Base-by-base conservation (phyloP, 805 yeast species). In the Teunomyces kruisii region DNA sequence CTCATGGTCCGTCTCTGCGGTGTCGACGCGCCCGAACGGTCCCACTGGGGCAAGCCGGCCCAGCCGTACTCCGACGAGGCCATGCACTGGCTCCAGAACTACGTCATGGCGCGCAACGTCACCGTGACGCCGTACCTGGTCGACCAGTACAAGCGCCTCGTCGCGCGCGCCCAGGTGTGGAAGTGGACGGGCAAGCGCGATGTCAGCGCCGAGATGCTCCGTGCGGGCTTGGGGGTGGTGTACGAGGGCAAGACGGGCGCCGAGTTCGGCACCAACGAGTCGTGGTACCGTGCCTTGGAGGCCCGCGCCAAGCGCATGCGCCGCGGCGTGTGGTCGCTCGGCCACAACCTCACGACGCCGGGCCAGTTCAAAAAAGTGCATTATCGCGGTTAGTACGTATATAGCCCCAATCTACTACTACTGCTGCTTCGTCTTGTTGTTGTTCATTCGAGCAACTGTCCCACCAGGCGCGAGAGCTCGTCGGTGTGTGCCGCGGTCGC, bases 1-100 rank as follows among this genome's bases (percentile, higher is more conserved):
- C 69, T 94, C 30, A 83, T 85, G 63, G 79, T 94, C 4, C 74
- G 99, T 39, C 68, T 94, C 15, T 86, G 94, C 64, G 99, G 97
- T 0, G 84, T 92, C 12, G 99, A 94, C 73, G 99, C 99, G 0
- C 99, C 99, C 1, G 99, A 94, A 59, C 72, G 95, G 35, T 79
- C 96, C 1, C 97, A 94, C 69, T 94, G 88, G 64, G 99, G 99
- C 1, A 86, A 86, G 48, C 90, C 95, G 0, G 86, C 96, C 0
- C 99, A 94, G 61, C 92, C 94, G 0, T 86, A 66, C 59, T 81
- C 94, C 29, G 88, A 83, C 32, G 97, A 94, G 53, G 94, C 97
- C 0, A 64, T 91, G 45, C 58, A 57, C 4, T 94, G 97, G 97
- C 69, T 94, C 28, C 71, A 84, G 30, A 53, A 65, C 10, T 86